These are phyloP conservation scores for Trichosporon asahii DNA, from an alignment of 1,284 basidiomycete genomes.

Conservation along the genomic window DNA sequence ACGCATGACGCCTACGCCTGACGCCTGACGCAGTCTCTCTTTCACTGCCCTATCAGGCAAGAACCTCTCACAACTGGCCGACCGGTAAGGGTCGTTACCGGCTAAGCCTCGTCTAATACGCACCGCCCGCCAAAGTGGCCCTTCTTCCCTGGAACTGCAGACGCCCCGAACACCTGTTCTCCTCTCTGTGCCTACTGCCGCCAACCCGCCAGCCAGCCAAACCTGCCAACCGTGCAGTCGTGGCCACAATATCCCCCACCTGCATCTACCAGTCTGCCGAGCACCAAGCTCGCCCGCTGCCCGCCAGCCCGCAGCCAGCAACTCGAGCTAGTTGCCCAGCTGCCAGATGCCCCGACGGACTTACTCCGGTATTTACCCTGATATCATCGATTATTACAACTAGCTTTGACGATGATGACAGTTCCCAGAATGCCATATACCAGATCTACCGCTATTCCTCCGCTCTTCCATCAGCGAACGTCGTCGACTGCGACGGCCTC, in stretches of 20 bases:
- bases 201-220: neutral
- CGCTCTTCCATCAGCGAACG: neutral
- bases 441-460: neutral
- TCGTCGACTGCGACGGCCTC: neutral
- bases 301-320: neutral
- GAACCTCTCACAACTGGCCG: neutral
- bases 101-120: conserved; percentile 8
- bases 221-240: neutral
- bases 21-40: neutral
- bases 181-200: neutral
- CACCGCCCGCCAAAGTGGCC: neutral
- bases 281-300: neutral
- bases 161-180: neutral
- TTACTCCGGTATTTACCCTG: conserved; percentile 10
- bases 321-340: neutral
- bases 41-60: conserved; percentile 5
- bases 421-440: neutral
- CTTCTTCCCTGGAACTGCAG: neutral
- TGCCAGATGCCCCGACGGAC: conserved; percentile 3
- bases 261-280: neutral
- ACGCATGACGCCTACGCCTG: neutral
- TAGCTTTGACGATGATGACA: neutral
- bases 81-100: conserved; percentile 5
- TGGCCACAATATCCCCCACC: neutral
- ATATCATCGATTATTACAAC: neutral